These are phyloP conservation scores for Capsicum rhomboideum DNA, from an alignment of 257 asterid genomes.

Conservation along the genomic window DNA sequence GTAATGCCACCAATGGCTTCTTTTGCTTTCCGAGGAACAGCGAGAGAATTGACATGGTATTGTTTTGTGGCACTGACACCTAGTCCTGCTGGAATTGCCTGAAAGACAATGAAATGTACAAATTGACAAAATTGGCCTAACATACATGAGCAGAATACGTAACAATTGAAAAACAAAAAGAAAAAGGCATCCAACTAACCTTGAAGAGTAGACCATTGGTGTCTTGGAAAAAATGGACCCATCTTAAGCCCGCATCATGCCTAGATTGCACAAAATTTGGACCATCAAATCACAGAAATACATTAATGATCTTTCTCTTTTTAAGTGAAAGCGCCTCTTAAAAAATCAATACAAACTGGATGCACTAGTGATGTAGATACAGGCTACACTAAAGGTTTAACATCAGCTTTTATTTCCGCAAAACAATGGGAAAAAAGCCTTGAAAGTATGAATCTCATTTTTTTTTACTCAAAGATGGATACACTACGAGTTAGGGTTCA, in stretches of 20 bases:
- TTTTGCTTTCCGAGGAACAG: conserved; percentile 98
- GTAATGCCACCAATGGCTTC: conserved; percentile 99
- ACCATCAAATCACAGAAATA: not conserved
- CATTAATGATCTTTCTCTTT: not conserved
- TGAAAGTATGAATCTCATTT: not conserved
- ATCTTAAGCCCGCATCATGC: conserved; percentile 75
- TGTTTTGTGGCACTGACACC: conserved; percentile 83
- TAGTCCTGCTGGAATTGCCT: conserved; percentile 93
- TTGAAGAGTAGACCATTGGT: conserved; percentile 97
- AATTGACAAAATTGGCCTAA: not conserved
- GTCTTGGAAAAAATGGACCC: conserved; percentile 98
- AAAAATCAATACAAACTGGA: not conserved
- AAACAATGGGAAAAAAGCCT: not conserved
- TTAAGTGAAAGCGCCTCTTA: not conserved
- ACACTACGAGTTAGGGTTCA: not conserved
- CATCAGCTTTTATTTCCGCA: not conserved
- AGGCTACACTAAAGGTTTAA: not conserved
- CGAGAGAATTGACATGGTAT: conserved; percentile 95
- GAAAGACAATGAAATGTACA: conserved; percentile 10
- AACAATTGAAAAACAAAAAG: not conserved
- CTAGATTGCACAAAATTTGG: conserved; percentile 24
- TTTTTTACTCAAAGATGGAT: not conserved
- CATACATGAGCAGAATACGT: not conserved
- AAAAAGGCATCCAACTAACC: conserved; percentile 30
- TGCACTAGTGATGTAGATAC: not conserved